Conservation (phyloP, 169 alveolate genomes). For the Plasmodium fragile region DNA sequence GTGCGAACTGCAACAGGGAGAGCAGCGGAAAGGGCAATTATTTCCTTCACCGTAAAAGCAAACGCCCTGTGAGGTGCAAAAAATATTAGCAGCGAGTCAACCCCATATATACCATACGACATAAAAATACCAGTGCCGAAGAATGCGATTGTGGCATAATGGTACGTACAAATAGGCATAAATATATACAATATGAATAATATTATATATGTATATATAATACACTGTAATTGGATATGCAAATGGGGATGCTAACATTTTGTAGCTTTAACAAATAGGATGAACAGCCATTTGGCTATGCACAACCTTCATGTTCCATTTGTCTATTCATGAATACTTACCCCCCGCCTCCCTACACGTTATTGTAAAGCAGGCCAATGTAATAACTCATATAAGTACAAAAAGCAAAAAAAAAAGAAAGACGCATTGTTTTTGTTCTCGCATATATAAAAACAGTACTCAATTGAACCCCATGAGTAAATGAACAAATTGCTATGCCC, state of each 20-base stretch:
- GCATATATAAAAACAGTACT: neutral
- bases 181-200: too few species aligned
- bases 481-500: neutral
- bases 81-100: neutral
- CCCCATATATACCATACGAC: neutral
- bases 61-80: neutral
- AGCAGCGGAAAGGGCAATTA: neutral
- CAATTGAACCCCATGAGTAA: neutral
- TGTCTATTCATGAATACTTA: neutral
- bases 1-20: neutral
- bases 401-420: neutral
- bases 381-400: neutral
- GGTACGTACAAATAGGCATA: neutral
- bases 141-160: neutral
- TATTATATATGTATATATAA: neutral
- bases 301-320: neutral
- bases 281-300: neutral
- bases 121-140: neutral
- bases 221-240: neutral
- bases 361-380: neutral
- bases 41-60: neutral
- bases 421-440: neutral
- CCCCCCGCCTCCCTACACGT: neutral
- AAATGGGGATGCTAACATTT: neutral
- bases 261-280: neutral